A percentile compares a stretch with the other conserved stretches of the same genome.
phyloP scores from a whole-genome alignment of 768 basidiomycete genomes.

The Pluteus cervinus region DNA sequence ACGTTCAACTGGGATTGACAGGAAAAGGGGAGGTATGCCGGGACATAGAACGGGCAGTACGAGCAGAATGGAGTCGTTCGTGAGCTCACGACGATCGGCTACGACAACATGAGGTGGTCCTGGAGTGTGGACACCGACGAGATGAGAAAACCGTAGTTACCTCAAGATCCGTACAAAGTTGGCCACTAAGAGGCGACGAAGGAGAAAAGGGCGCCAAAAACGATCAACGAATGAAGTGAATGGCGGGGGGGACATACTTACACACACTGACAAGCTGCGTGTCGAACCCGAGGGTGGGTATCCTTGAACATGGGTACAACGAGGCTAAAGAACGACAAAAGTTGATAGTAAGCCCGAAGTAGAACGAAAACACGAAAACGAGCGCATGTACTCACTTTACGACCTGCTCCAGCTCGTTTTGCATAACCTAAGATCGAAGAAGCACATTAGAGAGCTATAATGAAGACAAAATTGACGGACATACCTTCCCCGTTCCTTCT shows the following conservation, averaged over 20 bases:
- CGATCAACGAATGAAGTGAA: not conserved
- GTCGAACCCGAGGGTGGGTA: conserved; percentile 67
- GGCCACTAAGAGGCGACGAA: conserved; percentile 48
- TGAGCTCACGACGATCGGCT: too few relatives aligned
- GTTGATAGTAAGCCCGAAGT: not conserved
- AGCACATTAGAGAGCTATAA: conserved; percentile 3
- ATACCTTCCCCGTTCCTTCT: conserved; percentile 73
- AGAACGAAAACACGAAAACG: conserved; percentile 5
- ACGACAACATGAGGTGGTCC: not conserved
- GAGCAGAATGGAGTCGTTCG: too few relatives aligned
- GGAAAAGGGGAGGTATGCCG: too few relatives aligned
- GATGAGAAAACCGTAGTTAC: conserved; percentile 27
- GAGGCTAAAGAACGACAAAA: conserved; percentile 35
- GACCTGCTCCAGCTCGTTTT: conserved; percentile 75
- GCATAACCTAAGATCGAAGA: conserved; percentile 49
- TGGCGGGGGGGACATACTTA: conserved; percentile 27
- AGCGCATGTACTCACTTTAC: conserved; percentile 69
- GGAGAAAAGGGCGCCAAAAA: conserved; percentile 5
- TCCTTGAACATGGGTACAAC: conserved; percentile 77
- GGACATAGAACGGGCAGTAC: too few relatives aligned
- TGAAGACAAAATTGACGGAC: conserved; percentile 1
- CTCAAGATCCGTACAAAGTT: conserved; percentile 85
- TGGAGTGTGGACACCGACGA: not conserved
- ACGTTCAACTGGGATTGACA: too few relatives aligned
- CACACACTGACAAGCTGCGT: conserved; percentile 87